Base-by-base conservation (phyloP, 306 rosid genomes). In the Prunus kanzakura region DNA sequence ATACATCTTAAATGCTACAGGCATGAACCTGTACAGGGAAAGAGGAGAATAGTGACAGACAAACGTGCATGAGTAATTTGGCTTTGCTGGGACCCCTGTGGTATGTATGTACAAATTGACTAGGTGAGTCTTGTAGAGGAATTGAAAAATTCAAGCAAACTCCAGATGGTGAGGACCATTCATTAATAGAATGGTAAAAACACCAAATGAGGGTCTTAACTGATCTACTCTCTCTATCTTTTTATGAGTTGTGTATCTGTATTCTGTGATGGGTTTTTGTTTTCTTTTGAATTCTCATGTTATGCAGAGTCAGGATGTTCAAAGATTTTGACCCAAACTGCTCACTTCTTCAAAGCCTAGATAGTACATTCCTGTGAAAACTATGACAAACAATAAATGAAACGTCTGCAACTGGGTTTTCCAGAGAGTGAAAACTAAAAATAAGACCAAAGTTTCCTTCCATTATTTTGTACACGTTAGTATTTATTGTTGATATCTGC, bases 321-420 rank as follows among this genome's bases (percentile, higher is more conserved):
- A 80, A 77, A 77, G 80, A 67, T 73, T 65, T 86, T 86, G 87
- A 86, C 87, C 81, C 79, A 52, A 72, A 30, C 55, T 74, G 82
- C 79, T 82, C 80, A 58, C 80, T 80, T 73, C 72, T 76, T 76
- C 74, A 47, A 68, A 72, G 81, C 62, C 38, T 72, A 77, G 86
- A 85, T 83, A 77, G 89, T 82, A 88, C 90, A 76, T 65, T 85
- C 78, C 88, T 82, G 86, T 78, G 77, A 64, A 73, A 76, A 79
- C 85, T 76, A 86, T 73, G 79, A 52, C 71, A 80, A 70, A 81
- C 58, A 79, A 78, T 87, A 78, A 89, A 85, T 83, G 90, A 80
- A 84, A 76, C 90, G 88, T 82, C 89, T 89, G 88, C 81, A 65
- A 29, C 69, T 76, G 85, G 87, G 78, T 80, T 86, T 82, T 86